phyloP scores from a whole-genome alignment of 2,329 filamentous ascomycete genomes.

The Diaporthe capsici region DNA sequence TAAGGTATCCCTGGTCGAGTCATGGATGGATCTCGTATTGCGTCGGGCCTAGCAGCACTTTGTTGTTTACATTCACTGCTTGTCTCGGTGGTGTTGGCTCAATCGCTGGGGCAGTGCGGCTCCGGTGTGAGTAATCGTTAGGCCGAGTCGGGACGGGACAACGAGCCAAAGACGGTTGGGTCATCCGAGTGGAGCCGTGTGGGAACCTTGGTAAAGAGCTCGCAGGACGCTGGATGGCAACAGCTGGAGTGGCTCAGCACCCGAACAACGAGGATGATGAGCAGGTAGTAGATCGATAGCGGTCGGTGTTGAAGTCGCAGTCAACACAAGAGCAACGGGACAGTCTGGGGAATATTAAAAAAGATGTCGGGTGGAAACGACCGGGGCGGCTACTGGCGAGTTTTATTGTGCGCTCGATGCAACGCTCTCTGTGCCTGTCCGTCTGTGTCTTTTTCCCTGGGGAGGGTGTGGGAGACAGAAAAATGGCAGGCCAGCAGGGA shows the following conservation, averaged over 20 bases:
- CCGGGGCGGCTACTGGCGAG: conserved; percentile 37
- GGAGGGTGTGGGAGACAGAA: conserved; percentile 25
- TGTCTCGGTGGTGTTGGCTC: conserved; percentile 24
- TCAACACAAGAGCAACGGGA: neutral
- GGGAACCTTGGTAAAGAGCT: conserved; percentile 39
- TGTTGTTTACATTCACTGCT: conserved; percentile 17
- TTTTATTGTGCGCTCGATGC: conserved; percentile 41
- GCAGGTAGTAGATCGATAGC: neutral
- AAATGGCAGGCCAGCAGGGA: conserved; percentile 15
- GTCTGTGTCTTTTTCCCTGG: neutral
- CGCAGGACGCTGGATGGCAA: conserved; percentile 35
- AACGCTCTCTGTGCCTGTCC: conserved; percentile 19
- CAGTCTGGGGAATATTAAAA: neutral
- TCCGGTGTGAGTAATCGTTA: conserved; percentile 33
- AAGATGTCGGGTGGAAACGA: conserved; percentile 27
- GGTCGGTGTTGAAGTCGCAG: neutral
- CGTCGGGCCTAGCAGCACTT: neutral
- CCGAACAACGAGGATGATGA: neutral
- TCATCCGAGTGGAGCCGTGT: conserved; percentile 39
- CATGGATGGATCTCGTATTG: conserved; percentile 16
- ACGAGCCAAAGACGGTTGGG: conserved; percentile 30
- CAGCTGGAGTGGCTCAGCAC: neutral
- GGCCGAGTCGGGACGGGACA: conserved; percentile 38
- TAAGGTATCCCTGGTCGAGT: conserved; percentile 14
- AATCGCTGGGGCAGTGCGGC: conserved; percentile 17